Evolutionary conservation across 306 rosid genomes (phyloP).

Genomic region (Begonia masoniana): DNA sequence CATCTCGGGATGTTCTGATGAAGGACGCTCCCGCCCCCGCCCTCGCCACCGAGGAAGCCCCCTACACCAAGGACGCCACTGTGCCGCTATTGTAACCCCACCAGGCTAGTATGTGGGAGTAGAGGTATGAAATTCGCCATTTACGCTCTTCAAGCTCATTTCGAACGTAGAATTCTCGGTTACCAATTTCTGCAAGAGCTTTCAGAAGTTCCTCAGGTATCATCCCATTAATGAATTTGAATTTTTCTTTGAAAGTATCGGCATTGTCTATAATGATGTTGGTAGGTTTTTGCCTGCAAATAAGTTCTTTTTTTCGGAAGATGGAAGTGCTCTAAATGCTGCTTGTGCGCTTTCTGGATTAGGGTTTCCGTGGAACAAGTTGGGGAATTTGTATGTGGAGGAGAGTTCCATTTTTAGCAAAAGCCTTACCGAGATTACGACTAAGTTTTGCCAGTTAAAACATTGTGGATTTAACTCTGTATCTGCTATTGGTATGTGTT

Average conservation of each 20-base stretch:
- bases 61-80: too few relatives aligned
- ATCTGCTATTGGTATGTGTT: slow-evolving; percentile 44
- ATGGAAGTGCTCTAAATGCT: slow-evolving; percentile 30
- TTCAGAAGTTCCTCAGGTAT: slow-evolving; percentile 53
- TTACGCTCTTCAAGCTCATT: too few relatives aligned
- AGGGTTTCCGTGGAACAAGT: slow-evolving; percentile 76
- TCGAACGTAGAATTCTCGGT: too few relatives aligned
- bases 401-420: slow-evolving; percentile 27
- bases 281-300: slow-evolving; percentile 25
- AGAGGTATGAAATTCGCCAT: too few relatives aligned
- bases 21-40: too few relatives aligned
- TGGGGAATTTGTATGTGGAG: slow-evolving; percentile 46
- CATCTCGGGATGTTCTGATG: too few relatives aligned
- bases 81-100: too few relatives aligned
- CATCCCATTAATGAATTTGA: slow-evolving; percentile 78
- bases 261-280: slow-evolving; percentile 29
- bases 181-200: slow-evolving; percentile 21
- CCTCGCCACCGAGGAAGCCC: too few relatives aligned
- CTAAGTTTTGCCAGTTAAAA: slow-evolving; percentile 29
- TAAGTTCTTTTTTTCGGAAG: slow-evolving; percentile 65
- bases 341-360: slow-evolving; percentile 46
- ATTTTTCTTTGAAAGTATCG: slow-evolving; percentile 79
- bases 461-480: slow-evolving; percentile 36
- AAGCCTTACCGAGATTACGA: slow-evolving; percentile 22
- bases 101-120: too few relatives aligned